Evolutionary conservation across 257 asterid genomes (phyloP), one percentile per base, ranked within the genome.

Genomic region (Phtheirospermum japonicum): DNA sequence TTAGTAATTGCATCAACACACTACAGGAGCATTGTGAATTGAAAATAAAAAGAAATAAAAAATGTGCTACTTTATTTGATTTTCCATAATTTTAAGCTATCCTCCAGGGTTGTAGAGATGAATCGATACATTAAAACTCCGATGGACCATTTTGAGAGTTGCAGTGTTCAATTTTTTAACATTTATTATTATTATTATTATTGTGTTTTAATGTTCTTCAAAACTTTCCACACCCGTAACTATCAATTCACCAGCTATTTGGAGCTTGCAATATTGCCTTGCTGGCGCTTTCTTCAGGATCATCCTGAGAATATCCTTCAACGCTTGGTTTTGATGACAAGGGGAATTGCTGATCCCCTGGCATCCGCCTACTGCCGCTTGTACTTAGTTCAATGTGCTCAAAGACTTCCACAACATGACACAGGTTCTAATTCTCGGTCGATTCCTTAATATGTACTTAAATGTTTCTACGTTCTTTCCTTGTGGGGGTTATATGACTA

Each of bases 341-440:
- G 97, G 73, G 97, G 97, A 69, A 80, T 90, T 72, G 88, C 87
- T 66, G 86, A 90, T 80, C 97, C 97, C 10, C 71, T 90, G 73
- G 84, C 87, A 28, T 85, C 87, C 0, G 82, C 94, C 40, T 90
- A 90, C 65, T 87, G 95, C 79, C 82, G 81, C 78, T 67, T 90
- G 68, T 90, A 87, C 79, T 66, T 87, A 87, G 90, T 76, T 65
- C 92, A 83, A 68, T 74, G 95, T 45, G 86, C 93, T 19, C 90
- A 74, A 76, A 83, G 84, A 71, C 67, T 90, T 61, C 87, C 81
- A 40, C 74, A 70, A 7, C 73, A 68, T 57, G 78, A 72, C 66
- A 64, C 59, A 78, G 95, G 97, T 90, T 75, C 73, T 65, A 31
- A 67, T 65, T 61, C 69, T 55, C 48, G 56, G 46, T 57, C 49